Evolutionary conservation across 2,329 filamentous ascomycete genomes (phyloP).

Genomic region (Spiromastix sp.): DNA sequence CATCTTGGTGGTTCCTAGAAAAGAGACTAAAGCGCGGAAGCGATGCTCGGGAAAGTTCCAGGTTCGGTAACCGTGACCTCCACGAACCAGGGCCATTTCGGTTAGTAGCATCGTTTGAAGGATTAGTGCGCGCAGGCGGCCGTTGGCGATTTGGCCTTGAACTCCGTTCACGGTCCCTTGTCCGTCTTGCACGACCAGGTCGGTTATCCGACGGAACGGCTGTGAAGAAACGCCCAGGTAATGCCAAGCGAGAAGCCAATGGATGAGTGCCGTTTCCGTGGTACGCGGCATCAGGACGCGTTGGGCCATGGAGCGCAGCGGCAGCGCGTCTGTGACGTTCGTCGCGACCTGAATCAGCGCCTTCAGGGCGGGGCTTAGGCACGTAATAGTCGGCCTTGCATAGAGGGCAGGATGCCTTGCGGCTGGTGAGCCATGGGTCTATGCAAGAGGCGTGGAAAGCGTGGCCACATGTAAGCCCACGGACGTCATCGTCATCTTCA

Average conservation of each 20-base stretch:
- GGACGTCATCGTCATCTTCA: slow-evolving; percentile 91
- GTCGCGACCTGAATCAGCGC: slow-evolving; percentile 12
- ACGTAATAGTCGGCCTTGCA: slow-evolving; percentile 98
- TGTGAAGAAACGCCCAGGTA: slow-evolving; percentile 27
- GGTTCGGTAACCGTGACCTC: slow-evolving; percentile 7
- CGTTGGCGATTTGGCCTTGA: slow-evolving; percentile 5
- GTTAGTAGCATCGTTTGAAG: slow-evolving; percentile 1
- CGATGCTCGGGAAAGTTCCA: slow-evolving; percentile 1
- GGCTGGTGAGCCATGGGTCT: slow-evolving; percentile 90
- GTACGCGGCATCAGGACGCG: slow-evolving; percentile 25
- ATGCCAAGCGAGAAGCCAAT: slow-evolving; percentile 24
- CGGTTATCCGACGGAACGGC: slow-evolving; percentile 18
- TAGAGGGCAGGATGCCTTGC: slow-evolving; percentile 88
- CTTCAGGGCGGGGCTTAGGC: slow-evolving; percentile 71
- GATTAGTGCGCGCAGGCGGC: neutral
- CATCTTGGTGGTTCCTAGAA: no score
- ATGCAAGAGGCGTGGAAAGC: slow-evolving; percentile 94
- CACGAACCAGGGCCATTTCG: slow-evolving; percentile 3
- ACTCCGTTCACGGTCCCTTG: slow-evolving; percentile 11
- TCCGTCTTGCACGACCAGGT: slow-evolving; percentile 15
- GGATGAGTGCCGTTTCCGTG: slow-evolving; percentile 22
- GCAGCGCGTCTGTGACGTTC: slow-evolving; percentile 9
- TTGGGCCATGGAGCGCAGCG: slow-evolving; percentile 17
- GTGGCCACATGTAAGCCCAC: slow-evolving; percentile 90
- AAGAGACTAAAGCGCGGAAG: slow-evolving; percentile 7